Percentiles rank a stretch among this genome's conserved stretches.
Evolutionary conservation across 2,329 filamentous ascomycete genomes (phyloP).

Genomic region (Exophiala aquamarina): DNA sequence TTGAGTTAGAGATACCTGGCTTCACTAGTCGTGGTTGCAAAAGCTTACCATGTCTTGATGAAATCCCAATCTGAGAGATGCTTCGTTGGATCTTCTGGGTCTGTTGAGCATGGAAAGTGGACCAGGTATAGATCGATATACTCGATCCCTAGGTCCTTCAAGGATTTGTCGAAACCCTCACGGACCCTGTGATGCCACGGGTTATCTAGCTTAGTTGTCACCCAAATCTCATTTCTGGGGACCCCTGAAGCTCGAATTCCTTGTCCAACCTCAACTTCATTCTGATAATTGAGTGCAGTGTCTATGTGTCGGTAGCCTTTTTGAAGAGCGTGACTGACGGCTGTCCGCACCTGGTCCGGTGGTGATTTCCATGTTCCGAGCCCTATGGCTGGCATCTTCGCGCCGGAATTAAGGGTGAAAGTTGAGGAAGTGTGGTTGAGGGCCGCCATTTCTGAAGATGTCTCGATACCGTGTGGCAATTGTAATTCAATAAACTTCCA

Average conservation of each 20-base stretch:
- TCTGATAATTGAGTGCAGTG: slow-evolving; percentile 57
- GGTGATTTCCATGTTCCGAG: slow-evolving; percentile 32
- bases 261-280: slow-evolving; percentile 79
- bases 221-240: slow-evolving; percentile 76
- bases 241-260: slow-evolving; percentile 73
- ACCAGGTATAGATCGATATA: slow-evolving; percentile 67
- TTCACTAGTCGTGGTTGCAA: background rate
- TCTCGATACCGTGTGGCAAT: too few species aligned
- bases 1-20: background rate
- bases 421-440: slow-evolving; percentile 15
- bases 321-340: slow-evolving; percentile 50
- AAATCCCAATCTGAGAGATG: slow-evolving; percentile 49
- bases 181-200: slow-evolving; percentile 32
- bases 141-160: slow-evolving; percentile 61
- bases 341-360: slow-evolving; percentile 28
- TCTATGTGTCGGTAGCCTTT: slow-evolving; percentile 56
- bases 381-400: slow-evolving; percentile 32
- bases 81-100: slow-evolving; percentile 16
- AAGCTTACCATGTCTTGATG: slow-evolving; percentile 22
- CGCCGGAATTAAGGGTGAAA: slow-evolving; percentile 32
- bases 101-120: slow-evolving; percentile 40
- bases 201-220: slow-evolving; percentile 83
- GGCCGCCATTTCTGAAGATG: slow-evolving; percentile 5
- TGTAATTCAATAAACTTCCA: too few species aligned
- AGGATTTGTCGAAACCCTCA: slow-evolving; percentile 54